Evolutionary conservation across 1,284 basidiomycete genomes (phyloP), one percentile per base, ranked within the genome.

Genomic region (Malassezia nana): DNA sequence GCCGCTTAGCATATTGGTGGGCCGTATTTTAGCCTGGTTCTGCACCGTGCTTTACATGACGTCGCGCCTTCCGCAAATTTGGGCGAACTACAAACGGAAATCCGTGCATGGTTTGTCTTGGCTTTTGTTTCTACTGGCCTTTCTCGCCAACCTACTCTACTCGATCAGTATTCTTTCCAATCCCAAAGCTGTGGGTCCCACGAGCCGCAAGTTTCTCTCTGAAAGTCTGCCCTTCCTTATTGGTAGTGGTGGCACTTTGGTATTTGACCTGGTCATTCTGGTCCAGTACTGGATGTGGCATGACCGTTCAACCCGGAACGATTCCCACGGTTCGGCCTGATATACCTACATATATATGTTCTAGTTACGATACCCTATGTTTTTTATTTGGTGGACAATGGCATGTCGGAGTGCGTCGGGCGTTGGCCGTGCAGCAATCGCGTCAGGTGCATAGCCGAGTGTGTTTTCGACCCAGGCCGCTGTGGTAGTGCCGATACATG

Each of bases 1-100:
- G 24, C 26, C 41, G 5, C 32, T 46, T 12, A 38, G 47, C 13
- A 28, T 50, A 1, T 25, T 72, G 0, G 45, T 72, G 2, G 71
- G 71, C 1, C 51, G 71, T 24, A 62, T 69, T n/a, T 58, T 53
- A 25, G 68, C 71, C 0, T 74, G 71, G 71, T 48, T 60, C 1
- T 74, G 72, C 41, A 69, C 69, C 0, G 30, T 74, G 16, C 63
- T 72, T 16, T 75, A 74, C 58, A 64, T 71, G 55, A 73, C 72
- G 5, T 70, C 69, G 13, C 65, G 72, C 28, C 60, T 75, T 18
- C 73, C 73, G 1, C 73, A 75, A 48, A 70, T 75, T 31, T 75
- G 67, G 67, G 58, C 64, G 16, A 75, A 75, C 46, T 59, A 65
- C 52, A 51, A 57, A 16, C 60, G 69, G 3, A 52, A 58, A 18